These are phyloP conservation scores for Eustoma russellianum DNA, from an alignment of 257 asterid genomes.

Conservation along the genomic window DNA sequence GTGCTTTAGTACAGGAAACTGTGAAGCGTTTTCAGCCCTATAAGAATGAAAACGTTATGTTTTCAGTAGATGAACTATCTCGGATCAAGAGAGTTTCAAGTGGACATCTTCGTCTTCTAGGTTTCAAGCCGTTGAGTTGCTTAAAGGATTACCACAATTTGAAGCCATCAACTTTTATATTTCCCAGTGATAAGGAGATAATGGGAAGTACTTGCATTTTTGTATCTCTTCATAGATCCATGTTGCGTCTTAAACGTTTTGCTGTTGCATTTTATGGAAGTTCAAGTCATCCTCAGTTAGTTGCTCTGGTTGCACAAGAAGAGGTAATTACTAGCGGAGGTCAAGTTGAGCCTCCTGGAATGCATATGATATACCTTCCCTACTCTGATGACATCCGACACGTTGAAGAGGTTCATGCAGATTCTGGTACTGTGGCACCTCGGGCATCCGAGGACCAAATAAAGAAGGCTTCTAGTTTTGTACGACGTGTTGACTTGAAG, in stretches of 20 bases:
- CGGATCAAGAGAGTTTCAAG: constrained; percentile 73
- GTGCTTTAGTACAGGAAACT: constrained; percentile 61
- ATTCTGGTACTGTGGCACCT: constrained; percentile 32
- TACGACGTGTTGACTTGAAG: constrained; percentile 73
- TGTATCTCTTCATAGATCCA: constrained; percentile 83
- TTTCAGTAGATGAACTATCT: constrained; percentile 61
- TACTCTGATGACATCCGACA: constrained; percentile 88
- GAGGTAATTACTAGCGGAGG: constrained; percentile 69
- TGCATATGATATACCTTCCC: constrained; percentile 95
- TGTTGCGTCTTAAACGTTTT: constrained; percentile 68
- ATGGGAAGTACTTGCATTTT: constrained; percentile 75
- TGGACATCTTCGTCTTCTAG: constrained; percentile 81
- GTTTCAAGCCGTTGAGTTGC: constrained; percentile 91
- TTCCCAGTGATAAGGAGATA: constrained; percentile 93
- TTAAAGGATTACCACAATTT: constrained; percentile 80
- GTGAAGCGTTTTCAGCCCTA: constrained; percentile 62
- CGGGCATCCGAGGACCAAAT: constrained; percentile 82
- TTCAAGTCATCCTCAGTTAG: constrained; percentile 69
- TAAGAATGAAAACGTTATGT: constrained; percentile 68
- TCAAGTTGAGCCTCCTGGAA: constrained; percentile 98
- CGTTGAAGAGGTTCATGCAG: constrained; percentile 76
- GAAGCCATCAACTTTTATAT: constrained; percentile 87
- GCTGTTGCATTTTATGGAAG: constrained; percentile 84
- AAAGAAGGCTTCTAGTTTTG: constrained; percentile 54
- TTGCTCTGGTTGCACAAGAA: constrained; percentile 94